Evolutionary conservation across 176 grass and related monocot genomes (phyloP).

Genomic region (Tillandsia fasciculata): DNA sequence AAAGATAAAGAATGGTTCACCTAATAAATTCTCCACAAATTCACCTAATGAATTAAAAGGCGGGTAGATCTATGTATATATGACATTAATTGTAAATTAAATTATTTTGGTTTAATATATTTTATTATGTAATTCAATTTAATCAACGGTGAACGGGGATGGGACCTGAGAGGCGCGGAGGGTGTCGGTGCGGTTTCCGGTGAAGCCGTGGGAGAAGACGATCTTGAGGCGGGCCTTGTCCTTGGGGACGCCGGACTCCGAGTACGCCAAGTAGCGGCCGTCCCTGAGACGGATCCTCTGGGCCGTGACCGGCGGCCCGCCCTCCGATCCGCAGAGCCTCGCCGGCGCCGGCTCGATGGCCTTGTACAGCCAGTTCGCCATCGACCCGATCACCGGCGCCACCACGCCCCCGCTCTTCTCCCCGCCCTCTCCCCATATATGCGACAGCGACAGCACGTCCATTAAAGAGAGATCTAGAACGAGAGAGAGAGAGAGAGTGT

Average conservation of each 20-base stretch:
- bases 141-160: background rate
- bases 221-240: conserved; percentile 45
- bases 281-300: conserved; percentile 40
- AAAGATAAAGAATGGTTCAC: no score
- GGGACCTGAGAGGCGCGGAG: conserved; percentile 49
- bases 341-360: conserved; percentile 41
- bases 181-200: conserved; percentile 40
- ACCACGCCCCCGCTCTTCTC: conserved; percentile 11
- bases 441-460: conserved; percentile 8
- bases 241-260: conserved; percentile 50
- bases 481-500: background rate
- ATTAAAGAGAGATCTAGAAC: background rate
- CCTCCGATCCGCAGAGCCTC: conserved; percentile 48
- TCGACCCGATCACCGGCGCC: conserved; percentile 8
- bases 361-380: conserved; percentile 25
- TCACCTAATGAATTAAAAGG: no score
- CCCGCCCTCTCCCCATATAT: conserved; percentile 15
- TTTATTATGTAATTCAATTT: background rate
- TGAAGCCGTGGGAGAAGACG: conserved; percentile 61
- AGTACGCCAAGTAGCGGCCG: conserved; percentile 57
- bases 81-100: no score
- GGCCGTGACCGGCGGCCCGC: conserved; percentile 58
- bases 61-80: no score
- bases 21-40: no score
- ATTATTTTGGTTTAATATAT: no score